Evolutionary conservation across 768 basidiomycete genomes (phyloP), one percentile per base, ranked within the genome.

Genomic region (Boletales sp.): DNA sequence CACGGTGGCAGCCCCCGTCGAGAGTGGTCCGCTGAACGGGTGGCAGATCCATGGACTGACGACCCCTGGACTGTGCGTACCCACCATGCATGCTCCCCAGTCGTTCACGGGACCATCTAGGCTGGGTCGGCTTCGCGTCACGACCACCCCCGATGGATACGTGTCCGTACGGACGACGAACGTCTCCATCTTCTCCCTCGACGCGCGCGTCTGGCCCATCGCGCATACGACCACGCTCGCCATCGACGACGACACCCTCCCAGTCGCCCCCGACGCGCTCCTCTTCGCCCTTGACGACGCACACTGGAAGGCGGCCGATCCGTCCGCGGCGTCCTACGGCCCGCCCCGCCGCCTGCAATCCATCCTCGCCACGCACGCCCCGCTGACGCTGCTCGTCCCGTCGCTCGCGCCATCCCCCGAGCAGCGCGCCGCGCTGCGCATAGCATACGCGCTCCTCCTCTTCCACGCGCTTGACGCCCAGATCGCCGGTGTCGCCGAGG

Each of bases 391-490:
- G 32, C 73, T 93, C 43, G 66, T 84, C 18, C 74, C 79, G 9
- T 64, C 74, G 10, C 58, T 53, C 14, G 19, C 51, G 6, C 59
- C 61, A 2, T 62, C 56, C 8, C 59, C 62, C n/a, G 74, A 76
- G 29, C 59, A 79, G 9, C 80, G 79, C 0, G 65, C 82, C 3
- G 90, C 87, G 3, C 62, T 76, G 11, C 75, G 91, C 12, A 68
- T 94, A 19, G 82, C 85, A 3, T 81, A 90, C 60, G 78, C 82
- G 52, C 69, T 93, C 15, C 68, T 80, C 30, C 59, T 80, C 0
- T 90, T 86, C 66, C 86, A 90, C 60, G 75, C 79, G 50, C 64
- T 94, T 18, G 90, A 92, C 53, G 64, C 80, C 0, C 76, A 81
- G 42, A 81, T 94, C 39, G 83, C 43, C 54, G 62, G 31, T 76